phyloP scores from a whole-genome alignment of 2,329 filamentous ascomycete genomes.

The Dothistroma pini region DNA sequence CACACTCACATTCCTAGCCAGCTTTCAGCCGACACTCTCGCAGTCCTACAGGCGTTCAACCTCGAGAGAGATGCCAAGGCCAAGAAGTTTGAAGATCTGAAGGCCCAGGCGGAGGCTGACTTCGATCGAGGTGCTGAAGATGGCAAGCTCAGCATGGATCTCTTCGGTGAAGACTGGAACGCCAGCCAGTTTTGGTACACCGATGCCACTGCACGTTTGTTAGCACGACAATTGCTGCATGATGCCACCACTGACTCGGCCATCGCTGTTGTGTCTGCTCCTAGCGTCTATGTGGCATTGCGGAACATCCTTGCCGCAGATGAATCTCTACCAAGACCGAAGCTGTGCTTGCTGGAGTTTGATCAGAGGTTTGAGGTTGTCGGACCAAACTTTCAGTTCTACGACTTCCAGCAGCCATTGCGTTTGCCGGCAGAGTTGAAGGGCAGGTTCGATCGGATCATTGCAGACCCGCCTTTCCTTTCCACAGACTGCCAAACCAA shows the following conservation, averaged over 20 bases:
- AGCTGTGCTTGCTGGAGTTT: constrained; percentile 66
- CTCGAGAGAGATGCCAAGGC: constrained; percentile 64
- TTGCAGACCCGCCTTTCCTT: constrained; percentile 75
- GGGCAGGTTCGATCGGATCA: constrained; percentile 63
- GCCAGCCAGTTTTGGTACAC: constrained; percentile 71
- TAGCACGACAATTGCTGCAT: constrained; percentile 64
- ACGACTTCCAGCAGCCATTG: constrained; percentile 68
- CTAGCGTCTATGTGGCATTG: constrained; percentile 72
- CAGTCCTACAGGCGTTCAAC: constrained; percentile 70
- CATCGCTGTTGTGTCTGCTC: constrained; percentile 69
- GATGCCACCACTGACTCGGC: constrained; percentile 51
- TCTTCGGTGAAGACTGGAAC: constrained; percentile 79
- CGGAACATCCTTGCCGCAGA: constrained; percentile 55
- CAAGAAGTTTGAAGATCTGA: constrained; percentile 66
- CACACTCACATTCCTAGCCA: constrained; percentile 42
- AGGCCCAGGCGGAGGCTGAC: constrained; percentile 57
- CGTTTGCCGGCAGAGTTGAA: constrained; percentile 60
- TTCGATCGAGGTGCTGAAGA: constrained; percentile 36
- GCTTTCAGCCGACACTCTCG: constrained; percentile 64
- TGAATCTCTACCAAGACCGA: constrained; percentile 46
- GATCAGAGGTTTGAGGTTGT: constrained; percentile 72
- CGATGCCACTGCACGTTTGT: constrained; percentile 62
- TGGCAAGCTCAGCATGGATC: constrained; percentile 57
- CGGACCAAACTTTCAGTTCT: constrained; percentile 69
- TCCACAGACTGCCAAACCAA: constrained; percentile 79